Evolutionary conservation across 768 basidiomycete species (phyloP).

Genomic region (Tricholoma hemisulphureum): DNA sequence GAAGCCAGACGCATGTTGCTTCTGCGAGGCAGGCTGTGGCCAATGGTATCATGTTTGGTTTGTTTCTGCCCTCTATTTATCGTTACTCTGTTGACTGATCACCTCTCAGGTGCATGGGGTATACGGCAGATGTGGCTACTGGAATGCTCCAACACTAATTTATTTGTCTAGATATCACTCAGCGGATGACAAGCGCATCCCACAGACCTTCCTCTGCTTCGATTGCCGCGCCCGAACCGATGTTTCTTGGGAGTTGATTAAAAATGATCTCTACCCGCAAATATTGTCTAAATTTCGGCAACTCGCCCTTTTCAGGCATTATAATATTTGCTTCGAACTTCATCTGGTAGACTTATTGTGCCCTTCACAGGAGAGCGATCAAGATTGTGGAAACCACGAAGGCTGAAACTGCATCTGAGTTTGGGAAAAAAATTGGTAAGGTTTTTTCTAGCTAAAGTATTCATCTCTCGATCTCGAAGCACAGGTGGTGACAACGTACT

Average conservation of each 20-base stretch:
- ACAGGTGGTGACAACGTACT: conserved; percentile 54
- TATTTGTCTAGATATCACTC: conserved; percentile 56
- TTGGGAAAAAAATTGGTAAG: conserved; percentile 62
- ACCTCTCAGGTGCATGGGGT: conserved; percentile 60
- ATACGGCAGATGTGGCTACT: conserved; percentile 4
- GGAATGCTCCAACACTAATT: not conserved
- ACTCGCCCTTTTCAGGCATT: conserved; percentile 72
- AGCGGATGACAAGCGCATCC: conserved; percentile 54
- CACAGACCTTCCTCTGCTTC: conserved; percentile 65
- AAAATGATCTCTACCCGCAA: conserved; percentile 51
- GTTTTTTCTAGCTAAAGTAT: not conserved
- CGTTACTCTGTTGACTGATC: not conserved
- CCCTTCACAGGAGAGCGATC: conserved; percentile 17
- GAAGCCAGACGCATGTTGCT: conserved; percentile 55
- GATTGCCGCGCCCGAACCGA: conserved; percentile 72
- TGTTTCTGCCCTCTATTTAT: conserved; percentile 15
- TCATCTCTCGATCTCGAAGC: conserved; percentile 6
- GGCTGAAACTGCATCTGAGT: conserved; percentile 44
- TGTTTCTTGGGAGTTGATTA: conserved; percentile 68
- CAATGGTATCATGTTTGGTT: conserved; percentile 80
- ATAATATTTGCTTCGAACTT: not conserved
- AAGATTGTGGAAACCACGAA: conserved; percentile 50
- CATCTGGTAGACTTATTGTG: not conserved
- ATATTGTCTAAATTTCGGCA: conserved; percentile 67
- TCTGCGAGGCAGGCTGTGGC: conserved; percentile 72